Evolutionary conservation across 495 filamentous ascomycete species (phyloP).

Genomic region (Hyaloscypha bicolor): DNA sequence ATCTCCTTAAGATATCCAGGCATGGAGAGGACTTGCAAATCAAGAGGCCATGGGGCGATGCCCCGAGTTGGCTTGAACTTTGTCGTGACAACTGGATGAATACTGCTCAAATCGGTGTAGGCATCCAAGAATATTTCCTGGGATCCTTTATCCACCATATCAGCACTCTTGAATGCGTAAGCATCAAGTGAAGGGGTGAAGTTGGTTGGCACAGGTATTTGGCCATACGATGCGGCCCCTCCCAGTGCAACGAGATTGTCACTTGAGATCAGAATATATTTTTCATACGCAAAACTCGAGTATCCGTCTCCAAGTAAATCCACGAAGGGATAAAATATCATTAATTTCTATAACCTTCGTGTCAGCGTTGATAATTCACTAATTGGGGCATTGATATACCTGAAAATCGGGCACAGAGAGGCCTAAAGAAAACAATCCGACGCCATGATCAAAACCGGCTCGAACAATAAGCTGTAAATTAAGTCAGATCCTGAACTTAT

Average conservation of each 20-base stretch:
- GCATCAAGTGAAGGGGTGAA: constrained; percentile 19
- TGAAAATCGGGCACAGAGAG: constrained; percentile 20
- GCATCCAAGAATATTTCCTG: constrained; percentile 20
- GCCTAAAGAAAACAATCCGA: constrained; percentile 12
- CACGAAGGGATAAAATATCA: constrained; percentile 27
- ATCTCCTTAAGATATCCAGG: not conserved
- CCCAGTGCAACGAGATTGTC: constrained; percentile 1
- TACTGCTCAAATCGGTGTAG: constrained; percentile 14
- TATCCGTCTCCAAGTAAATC: constrained; percentile 30
- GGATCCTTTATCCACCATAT: not conserved
- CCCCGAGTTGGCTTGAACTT: not conserved
- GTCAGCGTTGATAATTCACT: not conserved
- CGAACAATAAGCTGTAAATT: constrained; percentile 15
- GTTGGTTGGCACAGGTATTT: constrained; percentile 2
- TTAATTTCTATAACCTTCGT: constrained; percentile 7
- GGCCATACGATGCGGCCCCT: constrained; percentile 13
- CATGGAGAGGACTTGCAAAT: constrained; percentile 15
- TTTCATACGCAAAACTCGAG: constrained; percentile 22
- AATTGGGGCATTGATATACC: not conserved
- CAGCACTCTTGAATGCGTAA: constrained; percentile 16
- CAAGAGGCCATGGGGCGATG: constrained; percentile 11
- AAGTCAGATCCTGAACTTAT: not conserved
- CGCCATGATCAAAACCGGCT: constrained; percentile 21
- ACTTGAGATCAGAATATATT: constrained; percentile 15
- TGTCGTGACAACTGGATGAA: constrained; percentile 17